These are phyloP conservation scores for Russula sp. DNA, from an alignment of 768 basidiomycete species.

Conservation along the genomic window DNA sequence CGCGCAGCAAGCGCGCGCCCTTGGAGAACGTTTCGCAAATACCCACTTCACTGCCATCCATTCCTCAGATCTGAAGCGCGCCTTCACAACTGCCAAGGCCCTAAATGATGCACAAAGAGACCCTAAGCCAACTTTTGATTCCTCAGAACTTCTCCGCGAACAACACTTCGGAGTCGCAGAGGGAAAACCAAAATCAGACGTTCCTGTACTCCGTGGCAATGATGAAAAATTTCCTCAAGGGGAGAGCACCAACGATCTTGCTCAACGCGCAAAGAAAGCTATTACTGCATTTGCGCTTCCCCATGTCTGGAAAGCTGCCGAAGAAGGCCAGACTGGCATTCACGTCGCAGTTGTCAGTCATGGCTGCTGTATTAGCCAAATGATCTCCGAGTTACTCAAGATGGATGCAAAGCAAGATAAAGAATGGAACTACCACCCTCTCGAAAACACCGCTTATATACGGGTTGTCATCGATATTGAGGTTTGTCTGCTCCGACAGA, in stretches of 20 bases:
- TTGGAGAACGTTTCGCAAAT: conserved; percentile 45
- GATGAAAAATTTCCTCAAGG: conserved; percentile 56
- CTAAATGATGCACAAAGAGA: conserved; percentile 42
- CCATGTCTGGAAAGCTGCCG: conserved; percentile 40
- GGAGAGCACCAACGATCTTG: conserved; percentile 64
- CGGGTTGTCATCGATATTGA: conserved; percentile 43
- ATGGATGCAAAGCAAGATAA: conserved; percentile 32
- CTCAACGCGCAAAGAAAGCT: conserved; percentile 42
- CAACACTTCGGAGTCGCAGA: conserved; percentile 67
- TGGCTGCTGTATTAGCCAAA: conserved; percentile 53
- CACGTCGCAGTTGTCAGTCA: conserved; percentile 71
- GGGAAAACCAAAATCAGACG: conserved; percentile 45
- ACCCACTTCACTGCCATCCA: conserved; percentile 49
- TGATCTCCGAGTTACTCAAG: conserved; percentile 45
- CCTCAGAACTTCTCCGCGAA: conserved; percentile 52
- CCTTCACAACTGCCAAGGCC: conserved; percentile 52
- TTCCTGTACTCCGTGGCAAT: conserved; percentile 41
- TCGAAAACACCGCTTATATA: conserved; percentile 68
- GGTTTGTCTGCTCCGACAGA: conserved; percentile 29
- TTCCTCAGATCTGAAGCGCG: conserved; percentile 61
- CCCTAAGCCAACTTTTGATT: conserved; percentile 40
- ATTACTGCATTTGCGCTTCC: conserved; percentile 49
- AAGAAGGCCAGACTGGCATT: conserved; percentile 32
- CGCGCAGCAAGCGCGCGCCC: conserved; percentile 33
- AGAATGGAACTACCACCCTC: conserved; percentile 38